These are phyloP conservation scores for Wakefieldia striispora DNA, from an alignment of 768 basidiomycete genomes.

Conservation along the genomic window DNA sequence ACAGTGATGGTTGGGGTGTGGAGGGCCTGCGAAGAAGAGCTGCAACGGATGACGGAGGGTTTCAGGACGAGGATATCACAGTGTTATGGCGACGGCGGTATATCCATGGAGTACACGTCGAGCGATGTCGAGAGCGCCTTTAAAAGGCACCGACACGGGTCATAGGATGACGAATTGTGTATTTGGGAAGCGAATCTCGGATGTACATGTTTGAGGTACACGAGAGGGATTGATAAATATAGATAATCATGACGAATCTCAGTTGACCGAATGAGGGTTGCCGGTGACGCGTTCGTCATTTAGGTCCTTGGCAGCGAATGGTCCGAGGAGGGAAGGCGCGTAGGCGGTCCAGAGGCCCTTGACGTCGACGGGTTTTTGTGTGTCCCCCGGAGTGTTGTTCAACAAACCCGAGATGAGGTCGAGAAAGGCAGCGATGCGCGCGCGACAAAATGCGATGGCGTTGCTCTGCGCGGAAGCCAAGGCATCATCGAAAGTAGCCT, in stretches of 20 bases:
- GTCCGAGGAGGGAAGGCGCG: conserved; percentile 38
- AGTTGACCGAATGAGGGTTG: conserved; percentile 11
- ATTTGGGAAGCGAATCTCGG: conserved; percentile 3
- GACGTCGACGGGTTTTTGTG: conserved; percentile 27
- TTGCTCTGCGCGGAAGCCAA: conserved; percentile 56
- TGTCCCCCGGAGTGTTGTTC: conserved; percentile 39
- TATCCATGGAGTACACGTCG: conserved; percentile 69
- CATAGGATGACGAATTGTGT: conserved; percentile 11
- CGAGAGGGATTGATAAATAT: neutral
- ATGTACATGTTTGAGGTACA: conserved; percentile 8
- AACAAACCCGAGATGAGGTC: conserved; percentile 43
- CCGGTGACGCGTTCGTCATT: conserved; percentile 10
- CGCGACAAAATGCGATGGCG: conserved; percentile 51
- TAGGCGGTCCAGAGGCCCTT: conserved; percentile 42
- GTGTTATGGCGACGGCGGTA: conserved; percentile 75
- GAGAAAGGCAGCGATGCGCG: conserved; percentile 48
- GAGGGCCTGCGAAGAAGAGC: conserved; percentile 86
- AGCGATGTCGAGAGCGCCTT: conserved; percentile 79
- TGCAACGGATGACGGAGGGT: conserved; percentile 67
- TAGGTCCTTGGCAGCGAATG: conserved; percentile 17
- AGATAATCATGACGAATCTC: conserved; percentile 5
- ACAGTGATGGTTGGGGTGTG: conserved; percentile 82
- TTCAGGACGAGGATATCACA: conserved; percentile 68
- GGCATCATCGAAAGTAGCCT: conserved; percentile 57
- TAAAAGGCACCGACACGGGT: conserved; percentile 52